Base-by-base conservation (phyloP, 2,329 filamentous ascomycete species). In the Exophiala spinifera region DNA sequence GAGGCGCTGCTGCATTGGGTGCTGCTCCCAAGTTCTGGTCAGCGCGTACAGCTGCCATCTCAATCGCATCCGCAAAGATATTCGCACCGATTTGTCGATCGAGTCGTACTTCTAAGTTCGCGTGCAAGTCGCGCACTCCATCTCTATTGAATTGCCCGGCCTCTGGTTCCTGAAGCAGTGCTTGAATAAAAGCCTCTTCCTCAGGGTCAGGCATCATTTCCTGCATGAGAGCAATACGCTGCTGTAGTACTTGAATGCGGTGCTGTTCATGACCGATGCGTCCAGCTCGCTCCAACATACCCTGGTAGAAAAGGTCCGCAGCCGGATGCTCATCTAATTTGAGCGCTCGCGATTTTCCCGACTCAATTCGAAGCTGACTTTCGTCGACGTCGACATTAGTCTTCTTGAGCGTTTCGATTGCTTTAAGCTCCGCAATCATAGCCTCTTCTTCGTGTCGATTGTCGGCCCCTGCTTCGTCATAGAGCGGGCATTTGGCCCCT, bases 401-500 rank as follows among this genome's bases (percentile, higher is more conserved):
- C 17, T 60, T 56, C 42, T 67, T 61, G 6, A 64, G 63, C 50
- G 64, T 61, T 6, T 59, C 43, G 46, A 72, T 68, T 7, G 68
- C 63, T 25, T 62, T 59, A 21, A 51, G 58, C 51, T 69, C 65
- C 4, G 69, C 69, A 37, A 60, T 44, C 28, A 66, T 57, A 5
- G 70, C 60, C 47, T 70, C 68, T 23, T 57, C 21, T 46, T 62
- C 53, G 20, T 65, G 62, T 23, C 62, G 61, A 19, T 55, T 51
- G 36, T n/a, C n/a, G 49, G 33, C 7, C 73, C 71, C 14, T 70
- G n/a, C 65, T 40, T 76, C 77, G 46, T 91, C 88, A 61, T 87
- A 88, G 0, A 91, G 72, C 1, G 84, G 83, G 58, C 88, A 92
- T 56, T 81, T 81, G 1, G 44, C 28, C 4, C 45, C 52, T 19